phyloP scores from a whole-genome alignment of 768 basidiomycete genomes.

The Daedaleopsis sinensis region DNA sequence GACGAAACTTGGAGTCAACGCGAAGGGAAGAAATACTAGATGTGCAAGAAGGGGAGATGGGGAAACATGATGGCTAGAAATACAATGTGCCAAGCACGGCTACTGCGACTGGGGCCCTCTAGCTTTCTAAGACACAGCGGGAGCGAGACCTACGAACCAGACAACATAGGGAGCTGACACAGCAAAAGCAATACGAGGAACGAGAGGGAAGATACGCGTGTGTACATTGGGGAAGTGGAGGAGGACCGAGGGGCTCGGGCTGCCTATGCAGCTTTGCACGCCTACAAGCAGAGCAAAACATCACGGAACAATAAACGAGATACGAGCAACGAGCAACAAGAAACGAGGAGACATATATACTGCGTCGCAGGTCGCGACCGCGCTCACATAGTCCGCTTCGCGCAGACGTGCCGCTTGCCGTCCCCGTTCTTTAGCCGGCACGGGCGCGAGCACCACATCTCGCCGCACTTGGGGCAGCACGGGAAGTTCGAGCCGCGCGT shows the following conservation, averaged over 20 bases:
- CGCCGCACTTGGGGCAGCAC: constrained; percentile 34
- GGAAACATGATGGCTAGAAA: not conserved
- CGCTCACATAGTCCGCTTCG: not conserved
- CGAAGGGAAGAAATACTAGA: not conserved
- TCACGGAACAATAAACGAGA: no score
- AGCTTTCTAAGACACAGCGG: not conserved
- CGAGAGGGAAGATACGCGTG: no score
- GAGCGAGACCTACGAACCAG: not conserved
- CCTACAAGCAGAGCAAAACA: not conserved
- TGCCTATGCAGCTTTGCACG: no score
- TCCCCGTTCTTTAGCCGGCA: constrained; percentile 21
- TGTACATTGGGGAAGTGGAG: no score
- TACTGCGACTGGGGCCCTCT: not conserved
- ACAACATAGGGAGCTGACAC: not conserved
- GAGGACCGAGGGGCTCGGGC: no score
- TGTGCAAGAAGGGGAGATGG: not conserved
- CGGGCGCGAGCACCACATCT: constrained; percentile 35
- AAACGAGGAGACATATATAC: no score
- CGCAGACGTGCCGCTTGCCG: constrained; percentile 23
- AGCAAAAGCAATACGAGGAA: no score
- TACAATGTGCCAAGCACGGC: not conserved
- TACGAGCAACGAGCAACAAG: no score
- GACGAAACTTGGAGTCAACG: no score
- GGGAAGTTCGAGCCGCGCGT: constrained; percentile 34
- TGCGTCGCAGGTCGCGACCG: no score